Evolutionary conservation across 2,329 filamentous ascomycete species (phyloP), one percentile per base, ranked within the genome.

Genomic region (Helotiales sp.): DNA sequence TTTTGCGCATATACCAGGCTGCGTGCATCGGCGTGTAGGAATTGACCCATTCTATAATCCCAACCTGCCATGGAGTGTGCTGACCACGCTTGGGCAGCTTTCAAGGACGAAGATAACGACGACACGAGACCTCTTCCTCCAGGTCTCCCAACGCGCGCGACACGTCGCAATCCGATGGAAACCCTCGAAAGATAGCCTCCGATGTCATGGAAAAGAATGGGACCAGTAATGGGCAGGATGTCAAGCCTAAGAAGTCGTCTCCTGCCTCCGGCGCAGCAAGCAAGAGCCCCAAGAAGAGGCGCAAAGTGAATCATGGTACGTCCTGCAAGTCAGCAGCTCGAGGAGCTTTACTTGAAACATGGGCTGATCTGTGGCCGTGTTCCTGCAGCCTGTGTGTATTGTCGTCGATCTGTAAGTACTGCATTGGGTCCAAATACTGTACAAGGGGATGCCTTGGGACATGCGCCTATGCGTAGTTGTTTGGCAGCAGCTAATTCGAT

Each of bases 241-340:
- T 62, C 54, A 72, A 67, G 67, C 63, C 66, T 49, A 63, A 68
- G 54, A 65, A 66, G 60, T 68, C 70, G 60, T 67, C 71, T 42
- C 57, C 69, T 60, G 64, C 67, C 48, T 60, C 65, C 52, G 68
- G 62, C 60, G 40, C 40, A n/a, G 62, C 63, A 62, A 68, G 56
- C 65, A 81, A 82, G 74, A 89, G 85, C 72, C 86, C 88, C 49
- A 93, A 91, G 79, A 93, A 92, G 81, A 83, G 90, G 77, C 88
- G 90, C 79, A 93, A 93, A 79, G 90, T 93, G 67, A 93, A 92
- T 79, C 90, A 93, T 77, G 90, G 90, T 93, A 84, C 78, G 86
- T 75, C 55, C 52, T 64, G 55, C 60, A 59, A 58, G 59, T 62
- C 53, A 57, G 55, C 61, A 60, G 60, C 64, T 64, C 63, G 61